These are phyloP conservation scores for Rhizopus microsporus DNA, from an alignment of 371 early-diverging fungal genomes.

Conservation along the genomic window DNA sequence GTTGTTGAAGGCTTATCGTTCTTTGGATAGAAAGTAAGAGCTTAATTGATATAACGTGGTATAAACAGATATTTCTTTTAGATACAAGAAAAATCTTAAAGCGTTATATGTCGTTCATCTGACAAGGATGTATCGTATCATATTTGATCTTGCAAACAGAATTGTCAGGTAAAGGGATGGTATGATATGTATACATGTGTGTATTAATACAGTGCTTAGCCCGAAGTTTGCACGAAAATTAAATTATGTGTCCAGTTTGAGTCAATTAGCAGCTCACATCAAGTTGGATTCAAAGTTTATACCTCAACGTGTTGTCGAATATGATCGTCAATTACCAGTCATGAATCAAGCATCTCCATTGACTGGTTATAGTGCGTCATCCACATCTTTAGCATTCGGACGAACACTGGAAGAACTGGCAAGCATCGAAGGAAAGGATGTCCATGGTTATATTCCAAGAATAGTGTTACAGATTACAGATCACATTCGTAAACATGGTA, in stretches of 20 bases:
- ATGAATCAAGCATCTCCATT: slow-evolving; percentile 5
- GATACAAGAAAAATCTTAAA: slow-evolving; percentile 93
- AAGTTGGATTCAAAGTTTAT: slow-evolving; percentile 75
- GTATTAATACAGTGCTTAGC: slow-evolving; percentile 42
- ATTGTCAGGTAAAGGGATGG: slow-evolving; percentile 37
- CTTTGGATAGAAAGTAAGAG: slow-evolving; percentile 70
- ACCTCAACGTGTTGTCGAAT: slow-evolving; percentile 77
- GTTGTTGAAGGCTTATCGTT: slow-evolving; percentile 82
- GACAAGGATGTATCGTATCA: slow-evolving; percentile 37
- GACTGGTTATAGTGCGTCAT: not conserved
- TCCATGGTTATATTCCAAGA: slow-evolving; percentile 33
- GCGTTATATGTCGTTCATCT: slow-evolving; percentile 86
- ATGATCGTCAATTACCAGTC: slow-evolving; percentile 36
- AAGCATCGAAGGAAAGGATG: slow-evolving; percentile 16
- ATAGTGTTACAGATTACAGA: slow-evolving; percentile 32
- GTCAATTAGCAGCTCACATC: slow-evolving; percentile 66
- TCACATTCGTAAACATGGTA: slow-evolving; percentile 39
- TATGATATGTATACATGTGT: not conserved
- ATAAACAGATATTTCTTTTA: slow-evolving; percentile 22
- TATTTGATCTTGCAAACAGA: slow-evolving; percentile 49
- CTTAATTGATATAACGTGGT: not conserved
- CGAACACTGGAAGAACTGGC: slow-evolving; percentile 38
- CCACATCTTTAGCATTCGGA: slow-evolving; percentile 44
- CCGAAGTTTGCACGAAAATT: slow-evolving; percentile 94
- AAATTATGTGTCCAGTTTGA: slow-evolving; percentile 72